Evolutionary conservation across 1,139 yeast genomes (phyloP), one percentile per base, ranked within the genome.

Genomic region (Wickerhamomyces sp.): DNA sequence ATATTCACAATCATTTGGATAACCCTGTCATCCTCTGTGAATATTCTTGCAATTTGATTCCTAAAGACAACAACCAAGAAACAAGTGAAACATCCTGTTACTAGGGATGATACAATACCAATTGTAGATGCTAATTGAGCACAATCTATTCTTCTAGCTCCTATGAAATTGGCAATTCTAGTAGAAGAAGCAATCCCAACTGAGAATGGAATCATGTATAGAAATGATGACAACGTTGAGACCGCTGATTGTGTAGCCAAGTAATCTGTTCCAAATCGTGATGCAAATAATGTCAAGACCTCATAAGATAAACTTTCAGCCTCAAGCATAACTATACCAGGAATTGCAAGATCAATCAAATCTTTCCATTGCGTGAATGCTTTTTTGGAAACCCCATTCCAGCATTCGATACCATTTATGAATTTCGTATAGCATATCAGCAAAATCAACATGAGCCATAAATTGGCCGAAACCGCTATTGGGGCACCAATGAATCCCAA

Each of bases 241-340:
- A 87, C 82, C 0, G 95, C 91, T 40, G 95, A 84, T 63, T 90
- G 96, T 0, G 96, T 93, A 0, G 96, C 96, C 54, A 90, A 68
- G 44, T 85, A 87, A 5, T 78, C 75, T 0, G 95, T 85, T 4
- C 97, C 96, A 58, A 86, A 84, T 52, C 81, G 80, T 1, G 95
- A 84, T 27, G 91, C 85, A 59, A 84, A 73, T 36, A 84, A 65
- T 0, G 93, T 84, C 68, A 84, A 68, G 34, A 84, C 73, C 58
- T 84, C 93, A 61, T 83, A 84, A 0, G 91, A 86, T 50, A 84
- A 62, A 50, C 83, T 83, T 59, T 84, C 93, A 2, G 89, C 83
- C 55, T 83, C 84, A 34, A 84, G 68, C 89, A 84, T 84, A 6
- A 84, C 67, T 29, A 84, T 76, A 7, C 91, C 91, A 0, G 93